phyloP scores from a whole-genome alignment of 2,329 filamentous ascomycete genomes.

The Botrytis paeoniae region DNA sequence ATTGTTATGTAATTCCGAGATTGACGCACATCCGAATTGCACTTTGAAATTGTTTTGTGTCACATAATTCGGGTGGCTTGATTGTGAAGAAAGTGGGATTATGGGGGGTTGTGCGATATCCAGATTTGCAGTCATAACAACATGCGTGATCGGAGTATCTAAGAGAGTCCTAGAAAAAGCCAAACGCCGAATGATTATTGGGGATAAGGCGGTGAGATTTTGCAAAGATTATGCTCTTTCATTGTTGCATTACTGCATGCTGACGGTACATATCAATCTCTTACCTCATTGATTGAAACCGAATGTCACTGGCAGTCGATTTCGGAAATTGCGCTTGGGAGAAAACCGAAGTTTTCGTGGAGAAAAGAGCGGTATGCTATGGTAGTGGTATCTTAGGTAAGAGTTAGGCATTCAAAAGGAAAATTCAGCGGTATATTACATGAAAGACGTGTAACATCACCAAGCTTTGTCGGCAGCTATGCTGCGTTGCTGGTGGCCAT shows the following conservation, averaged over 20 bases:
- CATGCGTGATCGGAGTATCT: background rate
- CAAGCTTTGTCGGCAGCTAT: background rate
- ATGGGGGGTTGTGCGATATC: constrained; percentile 3
- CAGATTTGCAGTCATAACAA: background rate
- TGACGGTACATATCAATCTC: constrained; percentile 11
- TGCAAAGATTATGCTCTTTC: background rate
- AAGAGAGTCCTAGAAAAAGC: background rate
- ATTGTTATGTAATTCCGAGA: constrained; percentile 15
- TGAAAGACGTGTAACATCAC: background rate
- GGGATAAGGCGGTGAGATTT: constrained; percentile 3
- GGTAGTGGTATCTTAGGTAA: background rate
- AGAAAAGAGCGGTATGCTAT: constrained; percentile 12
- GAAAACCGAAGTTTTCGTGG: background rate
- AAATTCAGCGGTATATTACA: background rate
- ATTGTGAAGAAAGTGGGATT: constrained; percentile 7
- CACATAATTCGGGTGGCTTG: constrained; percentile 12
- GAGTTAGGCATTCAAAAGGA: background rate
- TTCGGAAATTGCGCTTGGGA: constrained; percentile 4
- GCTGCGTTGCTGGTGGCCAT: background rate
- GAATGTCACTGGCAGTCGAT: constrained; percentile 10
- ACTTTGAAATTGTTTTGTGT: constrained; percentile 1
- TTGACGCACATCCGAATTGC: constrained; percentile 3
- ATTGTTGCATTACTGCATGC: constrained; percentile 1
- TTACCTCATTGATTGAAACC: constrained; percentile 7
- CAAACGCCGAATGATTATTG: constrained; percentile 1